phyloP scores from a whole-genome alignment of 1,284 basidiomycete genomes.

The Austropuccinia psidii region DNA sequence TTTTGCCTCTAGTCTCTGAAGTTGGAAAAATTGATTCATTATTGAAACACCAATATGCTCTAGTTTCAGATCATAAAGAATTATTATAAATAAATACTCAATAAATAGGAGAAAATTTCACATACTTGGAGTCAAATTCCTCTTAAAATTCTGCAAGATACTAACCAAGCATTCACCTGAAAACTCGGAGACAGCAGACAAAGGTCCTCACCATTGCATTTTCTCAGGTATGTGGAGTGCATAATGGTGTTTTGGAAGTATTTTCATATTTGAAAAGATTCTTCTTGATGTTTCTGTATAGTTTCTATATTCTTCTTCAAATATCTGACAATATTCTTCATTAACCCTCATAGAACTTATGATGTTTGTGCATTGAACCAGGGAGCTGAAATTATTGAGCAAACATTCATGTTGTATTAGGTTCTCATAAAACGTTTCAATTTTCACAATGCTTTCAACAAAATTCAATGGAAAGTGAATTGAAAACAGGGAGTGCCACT shows the following conservation, averaged over 20 bases:
- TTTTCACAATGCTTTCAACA: not conserved
- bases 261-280: not conserved
- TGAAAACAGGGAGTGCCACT: slow-evolving; percentile 15
- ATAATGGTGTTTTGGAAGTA: slow-evolving; percentile 20
- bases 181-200: not conserved
- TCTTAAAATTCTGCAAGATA: not conserved
- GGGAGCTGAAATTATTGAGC: slow-evolving; percentile 19
- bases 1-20: too few relatives aligned
- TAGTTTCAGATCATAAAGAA: too few relatives aligned
- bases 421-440: not conserved
- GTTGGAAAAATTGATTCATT: too few relatives aligned
- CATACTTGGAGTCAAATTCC: too few relatives aligned
- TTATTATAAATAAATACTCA: too few relatives aligned
- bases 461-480: slow-evolving; percentile 27
- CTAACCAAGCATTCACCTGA: slow-evolving; percentile 3
- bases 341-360: not conserved
- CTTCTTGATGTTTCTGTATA: not conserved
- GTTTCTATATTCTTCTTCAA: not conserved
- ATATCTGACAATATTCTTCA: not conserved
- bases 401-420: too few relatives aligned
- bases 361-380: slow-evolving; percentile 35
- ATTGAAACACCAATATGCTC: too few relatives aligned
- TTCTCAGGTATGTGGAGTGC: not conserved
- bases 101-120: too few relatives aligned
- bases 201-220: slow-evolving; percentile 10